Conservation (phyloP, 164 flowering plant genomes). For the Magnolia changhungtana region DNA sequence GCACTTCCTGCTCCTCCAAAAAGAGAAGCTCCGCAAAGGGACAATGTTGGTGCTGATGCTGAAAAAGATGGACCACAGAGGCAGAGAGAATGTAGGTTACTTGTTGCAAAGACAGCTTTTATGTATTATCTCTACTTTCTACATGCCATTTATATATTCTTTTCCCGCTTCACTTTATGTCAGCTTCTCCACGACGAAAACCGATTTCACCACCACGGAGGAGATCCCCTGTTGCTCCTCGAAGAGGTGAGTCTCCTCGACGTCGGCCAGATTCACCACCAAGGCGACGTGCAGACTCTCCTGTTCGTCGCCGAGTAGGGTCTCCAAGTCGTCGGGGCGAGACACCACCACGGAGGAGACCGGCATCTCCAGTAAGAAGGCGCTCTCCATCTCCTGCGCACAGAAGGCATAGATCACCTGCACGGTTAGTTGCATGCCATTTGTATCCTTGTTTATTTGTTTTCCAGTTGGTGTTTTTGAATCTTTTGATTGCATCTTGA, state of each 20-base stretch:
- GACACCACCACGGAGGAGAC: slow-evolving; percentile 84
- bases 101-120: not conserved
- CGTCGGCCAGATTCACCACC: slow-evolving; percentile 49
- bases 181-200: slow-evolving; percentile 81
- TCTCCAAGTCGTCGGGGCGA: slow-evolving; percentile 70
- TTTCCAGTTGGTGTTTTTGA: not conserved
- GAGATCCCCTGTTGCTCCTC: slow-evolving; percentile 59
- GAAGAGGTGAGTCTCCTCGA: slow-evolving; percentile 81
- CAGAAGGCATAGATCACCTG: slow-evolving; percentile 75
- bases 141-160: not conserved
- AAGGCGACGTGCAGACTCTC: slow-evolving; percentile 68
- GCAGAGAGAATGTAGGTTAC: slow-evolving; percentile 51
- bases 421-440: slow-evolving; percentile 36
- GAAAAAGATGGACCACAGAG: slow-evolving; percentile 68
- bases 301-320: slow-evolving; percentile 57
- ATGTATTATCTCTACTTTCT: not conserved
- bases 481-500: slow-evolving; percentile 5
- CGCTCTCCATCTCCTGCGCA: slow-evolving; percentile 77
- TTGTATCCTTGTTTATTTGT: not conserved
- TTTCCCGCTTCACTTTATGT: not conserved
- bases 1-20: slow-evolving; percentile 38
- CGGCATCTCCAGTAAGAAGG: slow-evolving; percentile 72
- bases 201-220: slow-evolving; percentile 65
- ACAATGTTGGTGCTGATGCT: slow-evolving; percentile 43
- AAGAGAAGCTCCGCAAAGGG: slow-evolving; percentile 59